A percentile compares a stretch with the other conserved stretches of the same genome.
phyloP scores from a whole-genome alignment of 2,329 filamentous ascomycete species.

The Keithomyces neogunnii region DNA sequence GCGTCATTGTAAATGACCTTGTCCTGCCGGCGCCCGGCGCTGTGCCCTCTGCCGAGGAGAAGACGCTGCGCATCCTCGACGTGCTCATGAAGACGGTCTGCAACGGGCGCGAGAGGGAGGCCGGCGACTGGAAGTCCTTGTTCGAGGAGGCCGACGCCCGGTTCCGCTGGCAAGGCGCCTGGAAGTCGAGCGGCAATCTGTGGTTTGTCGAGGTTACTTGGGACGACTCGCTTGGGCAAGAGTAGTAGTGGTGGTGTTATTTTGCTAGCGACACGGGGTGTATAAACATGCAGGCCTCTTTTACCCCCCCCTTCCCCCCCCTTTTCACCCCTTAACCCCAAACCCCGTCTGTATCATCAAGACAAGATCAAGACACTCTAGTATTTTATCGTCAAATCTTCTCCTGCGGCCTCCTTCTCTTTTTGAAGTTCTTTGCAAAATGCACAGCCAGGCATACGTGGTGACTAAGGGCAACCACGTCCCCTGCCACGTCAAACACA shows the following conservation, averaged over 20 bases:
- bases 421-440: conserved; percentile 13
- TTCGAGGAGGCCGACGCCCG: conserved; percentile 29
- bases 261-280: too few relatives aligned
- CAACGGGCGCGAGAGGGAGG: conserved; percentile 36
- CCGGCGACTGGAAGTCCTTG: conserved; percentile 32
- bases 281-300: too few relatives aligned
- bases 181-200: conserved; percentile 18
- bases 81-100: conserved; percentile 37
- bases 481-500: conserved; percentile 42
- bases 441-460: conserved; percentile 23
- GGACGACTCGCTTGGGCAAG: conserved; percentile 13
- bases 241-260: too few relatives aligned
- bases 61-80: conserved; percentile 32
- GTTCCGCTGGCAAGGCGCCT: conserved; percentile 26
- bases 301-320: too few relatives aligned
- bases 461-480: conserved; percentile 22
- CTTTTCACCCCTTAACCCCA: too few relatives aligned
- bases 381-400: neutral
- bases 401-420: conserved; percentile 2
- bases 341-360: too few relatives aligned
- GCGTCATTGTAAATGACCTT: conserved; percentile 29
- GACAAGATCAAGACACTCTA: too few relatives aligned
- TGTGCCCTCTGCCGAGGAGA: conserved; percentile 26
- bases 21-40: conserved; percentile 23
- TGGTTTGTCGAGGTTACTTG: conserved; percentile 30